A percentile compares a stretch with the other conserved stretches of the same genome.
phyloP scores from a whole-genome alignment of 805 yeast species.

The Metschnikowia hibisci region DNA sequence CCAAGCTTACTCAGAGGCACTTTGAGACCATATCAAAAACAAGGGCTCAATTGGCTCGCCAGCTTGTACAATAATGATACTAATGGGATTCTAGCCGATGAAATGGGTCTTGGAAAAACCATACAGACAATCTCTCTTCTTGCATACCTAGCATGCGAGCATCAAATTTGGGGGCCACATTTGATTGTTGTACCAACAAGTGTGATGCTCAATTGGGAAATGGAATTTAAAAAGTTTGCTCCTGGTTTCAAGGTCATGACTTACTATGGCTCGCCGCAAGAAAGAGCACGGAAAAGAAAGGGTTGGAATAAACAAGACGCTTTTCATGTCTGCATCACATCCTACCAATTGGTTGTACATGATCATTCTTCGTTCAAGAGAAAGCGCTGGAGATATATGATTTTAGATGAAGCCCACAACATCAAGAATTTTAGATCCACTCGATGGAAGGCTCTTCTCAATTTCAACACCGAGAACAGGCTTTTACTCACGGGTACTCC shows the following conservation, averaged over 20 bases:
- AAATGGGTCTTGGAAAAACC: conserved; percentile 97
- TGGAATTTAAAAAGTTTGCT: conserved; percentile 97
- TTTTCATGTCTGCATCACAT: conserved; percentile 94
- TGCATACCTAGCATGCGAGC: conserved; percentile 87
- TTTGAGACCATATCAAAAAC: conserved; percentile 87
- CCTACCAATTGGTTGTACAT: conserved; percentile 95
- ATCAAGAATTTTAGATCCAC: conserved; percentile 95
- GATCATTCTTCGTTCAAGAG: conserved; percentile 93
- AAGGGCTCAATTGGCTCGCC: conserved; percentile 96
- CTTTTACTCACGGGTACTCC: conserved; percentile 95
- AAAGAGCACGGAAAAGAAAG: conserved; percentile 88
- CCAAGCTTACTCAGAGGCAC: conserved; percentile 79
- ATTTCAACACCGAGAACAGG: conserved; percentile 89
- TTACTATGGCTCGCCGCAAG: conserved; percentile 95
- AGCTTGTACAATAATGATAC: conserved; percentile 88
- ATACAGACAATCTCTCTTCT: conserved; percentile 90
- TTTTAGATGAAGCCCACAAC: conserved; percentile 96
- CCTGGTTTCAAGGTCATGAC: conserved; percentile 96
- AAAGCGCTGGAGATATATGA: conserved; percentile 94
- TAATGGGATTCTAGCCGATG: conserved; percentile 96
- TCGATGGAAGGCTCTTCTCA: conserved; percentile 93
- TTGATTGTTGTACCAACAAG: conserved; percentile 95
- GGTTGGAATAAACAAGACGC: conserved; percentile 98
- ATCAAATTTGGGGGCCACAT: conserved; percentile 97
- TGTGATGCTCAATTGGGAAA: conserved; percentile 97